Evolutionary conservation across 768 basidiomycete species (phyloP), one percentile per base, ranked within the genome.

Genomic region (Tulasnella sp.): DNA sequence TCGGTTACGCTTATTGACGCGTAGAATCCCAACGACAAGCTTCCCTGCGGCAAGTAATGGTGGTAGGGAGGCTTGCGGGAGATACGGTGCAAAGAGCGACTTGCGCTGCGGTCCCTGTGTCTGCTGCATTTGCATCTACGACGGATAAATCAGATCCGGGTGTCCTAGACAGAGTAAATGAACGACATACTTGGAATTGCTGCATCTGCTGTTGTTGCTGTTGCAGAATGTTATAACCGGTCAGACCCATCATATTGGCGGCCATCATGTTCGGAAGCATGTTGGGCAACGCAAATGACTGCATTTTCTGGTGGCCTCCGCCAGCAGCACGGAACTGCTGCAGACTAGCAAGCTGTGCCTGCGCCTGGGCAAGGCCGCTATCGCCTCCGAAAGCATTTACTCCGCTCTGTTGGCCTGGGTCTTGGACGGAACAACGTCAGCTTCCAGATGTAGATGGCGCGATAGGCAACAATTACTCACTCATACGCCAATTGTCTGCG

Each of bases 221-320:
- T 68, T 94, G 92, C 62, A 92, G 78, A 22, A 93, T 72, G 70
- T 84, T 92, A 69, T 85, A 82, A 48, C 87, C 81, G 30, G 87
- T 84, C 38, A 92, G 73, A 19, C 91, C 89, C 89, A 92, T 90
- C 84, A 89, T 92, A 66, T 89, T 96, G 17, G 91, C 92, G 2
- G 91, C 92, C 86, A 92, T 88, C 81, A 94, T 86, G 67, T 93
- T 93, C 4, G 92, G 93, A 12, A 96, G 76, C 91, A 96, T 96
- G 69, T 96, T 96, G 4, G 93, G 93, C 76, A 97, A 92, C 69
- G 88, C 91, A 74, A 96, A 97, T 2, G 93, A 97, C 8, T 88
- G 81, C 90, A 96, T 92, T 76, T 94, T 94, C 69, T 90, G 84
- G 69, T 94, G 92, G 9, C 91, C 92, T 46, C 89, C 90, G 19